Conservation (phyloP, 148 eudicot species). For the Fagopyrum homotropicum region DNA sequence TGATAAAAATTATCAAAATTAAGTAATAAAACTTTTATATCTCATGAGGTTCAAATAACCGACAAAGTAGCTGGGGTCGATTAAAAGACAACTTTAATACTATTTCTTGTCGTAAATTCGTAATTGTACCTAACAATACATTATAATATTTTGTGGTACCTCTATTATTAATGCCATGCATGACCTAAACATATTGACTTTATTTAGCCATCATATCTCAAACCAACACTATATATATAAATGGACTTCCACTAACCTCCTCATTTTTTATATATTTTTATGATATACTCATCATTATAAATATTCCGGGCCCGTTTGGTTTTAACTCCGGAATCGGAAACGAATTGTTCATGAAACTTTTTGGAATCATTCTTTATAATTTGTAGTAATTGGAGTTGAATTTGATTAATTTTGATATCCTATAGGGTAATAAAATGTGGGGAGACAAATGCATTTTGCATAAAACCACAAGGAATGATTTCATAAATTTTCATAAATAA, state of each 20-base stretch:
- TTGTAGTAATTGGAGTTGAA: too few relatives aligned
- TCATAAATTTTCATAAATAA: too few relatives aligned
- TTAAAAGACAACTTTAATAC: background rate
- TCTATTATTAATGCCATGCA: slow-evolving; percentile 5
- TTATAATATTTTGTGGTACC: background rate
- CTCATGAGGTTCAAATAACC: background rate
- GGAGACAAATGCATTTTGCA: too few relatives aligned
- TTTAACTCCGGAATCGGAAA: too few relatives aligned
- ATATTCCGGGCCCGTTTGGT: too few relatives aligned
- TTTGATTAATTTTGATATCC: too few relatives aligned
- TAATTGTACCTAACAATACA: slow-evolving; percentile 5
- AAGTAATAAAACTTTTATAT: background rate
- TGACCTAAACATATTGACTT: slow-evolving; percentile 7
- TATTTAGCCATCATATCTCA: background rate
- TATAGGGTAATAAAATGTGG: too few relatives aligned
- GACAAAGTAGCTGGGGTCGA: background rate
- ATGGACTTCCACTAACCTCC: slow-evolving; percentile 12
- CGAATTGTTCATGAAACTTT: too few relatives aligned
- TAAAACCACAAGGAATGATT: too few relatives aligned
- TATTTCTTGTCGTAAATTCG: background rate
- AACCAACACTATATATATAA: background rate
- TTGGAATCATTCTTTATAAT: too few relatives aligned
- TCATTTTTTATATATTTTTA: too few relatives aligned
- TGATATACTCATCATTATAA: background rate
- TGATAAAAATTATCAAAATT: too few relatives aligned